Percentiles rank a stretch among this genome's conserved stretches.
phyloP scores from a whole-genome alignment of 1,284 basidiomycete species.

The Malassezia dermatis region DNA sequence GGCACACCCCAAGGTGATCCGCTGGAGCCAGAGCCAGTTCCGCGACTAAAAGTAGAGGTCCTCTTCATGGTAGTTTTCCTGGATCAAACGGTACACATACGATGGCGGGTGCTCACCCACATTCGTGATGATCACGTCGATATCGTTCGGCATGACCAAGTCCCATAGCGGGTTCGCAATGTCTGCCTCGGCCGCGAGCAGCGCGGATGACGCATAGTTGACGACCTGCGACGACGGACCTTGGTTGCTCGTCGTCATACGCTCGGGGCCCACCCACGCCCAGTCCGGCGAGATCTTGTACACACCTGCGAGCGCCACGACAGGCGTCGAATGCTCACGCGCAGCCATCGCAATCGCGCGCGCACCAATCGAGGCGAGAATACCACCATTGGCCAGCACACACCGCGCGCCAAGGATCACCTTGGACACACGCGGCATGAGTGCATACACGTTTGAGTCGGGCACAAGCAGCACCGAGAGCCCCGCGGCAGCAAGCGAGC shows the following conservation, averaged over 20 bases:
- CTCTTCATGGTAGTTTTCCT: constrained; percentile 41
- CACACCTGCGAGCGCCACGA: constrained; percentile 86
- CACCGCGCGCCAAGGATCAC: constrained; percentile 84
- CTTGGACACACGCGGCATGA: constrained; percentile 95
- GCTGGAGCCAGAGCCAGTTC: constrained; percentile 25
- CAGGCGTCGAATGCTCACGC: constrained; percentile 79
- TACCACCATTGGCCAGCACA: constrained; percentile 87
- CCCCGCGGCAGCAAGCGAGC: constrained; percentile 59
- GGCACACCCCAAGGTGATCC: constrained; percentile 37
- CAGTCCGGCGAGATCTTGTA: constrained; percentile 91
- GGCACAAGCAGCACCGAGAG: constrained; percentile 91
- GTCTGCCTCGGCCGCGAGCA: constrained; percentile 70
- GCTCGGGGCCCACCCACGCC: constrained; percentile 55
- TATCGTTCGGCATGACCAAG: constrained; percentile 79
- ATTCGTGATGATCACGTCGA: constrained; percentile 91
- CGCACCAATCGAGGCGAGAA: constrained; percentile 77
- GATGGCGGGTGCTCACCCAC: constrained; percentile 51
- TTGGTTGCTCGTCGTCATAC: constrained; percentile 11
- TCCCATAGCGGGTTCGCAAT: constrained; percentile 87
- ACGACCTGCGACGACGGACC: constrained; percentile 64
- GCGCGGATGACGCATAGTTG: constrained; percentile 20
- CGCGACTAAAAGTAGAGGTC: constrained; percentile 24
- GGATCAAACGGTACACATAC: constrained; percentile 46
- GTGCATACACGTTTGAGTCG: constrained; percentile 83
- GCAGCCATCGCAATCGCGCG: constrained; percentile 77